Base-by-base conservation (phyloP, 495 filamentous ascomycete species). In the Friedmanniomyces endolithicus region DNA sequence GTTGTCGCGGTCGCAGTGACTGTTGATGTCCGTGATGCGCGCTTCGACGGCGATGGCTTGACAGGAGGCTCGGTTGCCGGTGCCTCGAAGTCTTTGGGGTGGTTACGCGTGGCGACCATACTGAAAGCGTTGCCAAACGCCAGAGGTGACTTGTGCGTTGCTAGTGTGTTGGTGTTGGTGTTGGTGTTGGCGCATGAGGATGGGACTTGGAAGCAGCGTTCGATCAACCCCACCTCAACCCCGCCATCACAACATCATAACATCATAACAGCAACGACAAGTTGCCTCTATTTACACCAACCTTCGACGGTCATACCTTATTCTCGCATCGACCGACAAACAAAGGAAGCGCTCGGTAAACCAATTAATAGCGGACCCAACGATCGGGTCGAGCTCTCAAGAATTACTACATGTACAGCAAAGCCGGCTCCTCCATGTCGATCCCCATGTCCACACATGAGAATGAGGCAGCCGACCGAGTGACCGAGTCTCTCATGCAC, bases 41-140 rank as follows among this genome's bases (percentile, higher is more conserved):
- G 43, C 45, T 63, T 55, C 14, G 56, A 47, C 14, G 58, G 54
- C 39, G 62, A 63, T 58, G 11, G 51, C 49, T 19, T 53, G 53
- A 48, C 53, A 50, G 52, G 52, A 41, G 48, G 27, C 49, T 43
- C 60, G 3, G 52, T 22, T 22, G 39, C 62, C 33, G 64, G 41
- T 29, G 54, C 40, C 31, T 24, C 16, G 54, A 69, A 71, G 17
- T 66, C 63, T 20, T 50, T 47, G 3, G 68, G 68, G 51, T 71
- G 68, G 45, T 66, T 62, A 48, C 52, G 60, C 22, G 52, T 59
- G 6, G 57, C 52, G 60, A 63, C 58, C 58, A 60, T 31, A 4
- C 9, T 31, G 27, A 31, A 31, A 31, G 27, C 9, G 27, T 31
- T 31, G 27, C 27, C 9, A 9, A 31, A 31, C 27, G 9, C 27